Evolutionary conservation across 352 stramenopile species (phyloP).

Genomic region (Blastocystis hominis): DNA sequence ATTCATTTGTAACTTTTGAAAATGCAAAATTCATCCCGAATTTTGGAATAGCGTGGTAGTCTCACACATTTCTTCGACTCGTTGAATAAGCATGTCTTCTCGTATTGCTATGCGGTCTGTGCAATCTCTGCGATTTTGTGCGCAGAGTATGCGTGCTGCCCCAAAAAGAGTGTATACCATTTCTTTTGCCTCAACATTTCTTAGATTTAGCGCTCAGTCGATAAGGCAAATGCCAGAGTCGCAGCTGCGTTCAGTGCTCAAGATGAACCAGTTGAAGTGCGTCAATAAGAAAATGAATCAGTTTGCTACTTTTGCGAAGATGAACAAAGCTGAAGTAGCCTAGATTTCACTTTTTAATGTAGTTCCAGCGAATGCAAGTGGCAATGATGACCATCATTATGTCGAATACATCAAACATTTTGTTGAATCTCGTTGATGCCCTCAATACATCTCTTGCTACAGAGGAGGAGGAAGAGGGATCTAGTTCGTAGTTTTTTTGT

Average conservation of each 20-base stretch:
- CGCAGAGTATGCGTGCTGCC: neutral
- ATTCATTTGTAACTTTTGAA: neutral
- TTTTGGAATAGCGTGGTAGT: too few relatives aligned
- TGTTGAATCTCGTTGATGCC: conserved; percentile 4
- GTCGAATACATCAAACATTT: neutral
- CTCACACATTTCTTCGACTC: neutral
- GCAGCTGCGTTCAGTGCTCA: neutral
- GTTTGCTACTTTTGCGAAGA: neutral
- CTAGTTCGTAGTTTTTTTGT: neutral
- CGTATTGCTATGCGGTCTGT: neutral
- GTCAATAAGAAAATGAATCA: conserved; percentile 11
- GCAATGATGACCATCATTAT: conserved; percentile 1
- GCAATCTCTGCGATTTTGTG: neutral
- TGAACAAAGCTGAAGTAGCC: conserved; percentile 36
- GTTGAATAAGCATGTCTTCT: conserved; percentile 15
- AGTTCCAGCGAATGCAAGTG: conserved; percentile 37
- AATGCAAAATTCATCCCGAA: too few relatives aligned
- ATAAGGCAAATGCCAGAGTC: neutral
- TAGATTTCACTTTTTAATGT: neutral
- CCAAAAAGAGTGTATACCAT: neutral
- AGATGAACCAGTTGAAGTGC: conserved; percentile 1
- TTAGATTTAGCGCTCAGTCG: neutral
- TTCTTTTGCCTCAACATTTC: neutral
- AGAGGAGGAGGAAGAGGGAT: conserved; percentile 33
- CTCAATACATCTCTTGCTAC: neutral